Evolutionary conservation across 2,329 filamentous ascomycete species (phyloP).

Genomic region (Nannizziopsis arthrosporioides): DNA sequence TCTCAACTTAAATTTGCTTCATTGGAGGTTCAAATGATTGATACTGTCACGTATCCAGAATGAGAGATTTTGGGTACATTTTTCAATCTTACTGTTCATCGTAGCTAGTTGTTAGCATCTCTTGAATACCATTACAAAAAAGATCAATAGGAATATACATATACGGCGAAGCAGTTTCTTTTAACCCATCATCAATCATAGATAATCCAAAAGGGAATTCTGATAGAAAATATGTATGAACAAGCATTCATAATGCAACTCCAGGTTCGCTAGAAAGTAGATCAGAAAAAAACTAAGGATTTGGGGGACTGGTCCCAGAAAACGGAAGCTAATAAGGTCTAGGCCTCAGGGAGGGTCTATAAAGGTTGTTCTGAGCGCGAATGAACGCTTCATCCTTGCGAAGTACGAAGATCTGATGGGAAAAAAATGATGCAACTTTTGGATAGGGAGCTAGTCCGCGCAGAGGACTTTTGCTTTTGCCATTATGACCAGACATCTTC

Average conservation of each 20-base stretch:
- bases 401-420: not conserved
- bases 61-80: no score
- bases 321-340: not conserved
- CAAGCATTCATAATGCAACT: not conserved
- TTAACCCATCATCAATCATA: slow-evolving; percentile 10
- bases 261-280: not conserved
- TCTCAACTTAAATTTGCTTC: no score
- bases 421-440: slow-evolving; percentile 15
- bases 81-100: no score
- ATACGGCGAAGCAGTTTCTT: slow-evolving; percentile 5
- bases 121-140: not conserved
- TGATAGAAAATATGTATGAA: not conserved
- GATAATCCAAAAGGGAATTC: slow-evolving; percentile 5
- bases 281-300: not conserved
- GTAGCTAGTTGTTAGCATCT: not conserved
- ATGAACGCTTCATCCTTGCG: no score
- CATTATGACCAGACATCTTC: slow-evolving; percentile 57
- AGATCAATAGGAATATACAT: not conserved
- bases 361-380: not conserved
- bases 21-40: no score
- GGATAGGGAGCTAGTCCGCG: slow-evolving; percentile 14
- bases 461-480: not conserved
- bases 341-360: no score
- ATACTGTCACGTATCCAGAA: no score
- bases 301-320: not conserved